Conservation (phyloP, 1,284 basidiomycete genomes). For the Cryptococcus hybrid region DNA sequence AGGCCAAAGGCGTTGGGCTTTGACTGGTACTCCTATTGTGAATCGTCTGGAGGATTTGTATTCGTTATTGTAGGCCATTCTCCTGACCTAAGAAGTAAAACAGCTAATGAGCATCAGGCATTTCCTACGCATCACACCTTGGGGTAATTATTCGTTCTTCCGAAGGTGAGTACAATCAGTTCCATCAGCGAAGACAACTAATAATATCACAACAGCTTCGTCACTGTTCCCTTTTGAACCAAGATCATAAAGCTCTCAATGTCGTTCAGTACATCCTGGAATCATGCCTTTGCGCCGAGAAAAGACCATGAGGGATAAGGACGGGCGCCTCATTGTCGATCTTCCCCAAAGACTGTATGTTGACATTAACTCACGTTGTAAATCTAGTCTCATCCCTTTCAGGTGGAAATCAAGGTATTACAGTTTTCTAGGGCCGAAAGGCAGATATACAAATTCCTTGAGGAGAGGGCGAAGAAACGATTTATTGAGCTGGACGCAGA, state of each 20-base stretch:
- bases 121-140: slow-evolving; percentile 86
- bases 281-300: slow-evolving; percentile 87
- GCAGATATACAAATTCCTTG: slow-evolving; percentile 65
- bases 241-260: slow-evolving; percentile 85
- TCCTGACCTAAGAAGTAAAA: not conserved
- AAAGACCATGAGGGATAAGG: slow-evolving; percentile 86
- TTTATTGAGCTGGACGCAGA: slow-evolving; percentile 75
- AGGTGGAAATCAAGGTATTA: slow-evolving; percentile 66
- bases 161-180: slow-evolving; percentile 17
- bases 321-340: slow-evolving; percentile 86
- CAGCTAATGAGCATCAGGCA: slow-evolving; percentile 56
- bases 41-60: slow-evolving; percentile 92
- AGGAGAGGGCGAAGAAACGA: slow-evolving; percentile 44
- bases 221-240: slow-evolving; percentile 83
- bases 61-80: slow-evolving; percentile 66
- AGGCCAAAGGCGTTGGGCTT: slow-evolving; percentile 81
- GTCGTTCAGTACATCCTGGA: slow-evolving; percentile 91
- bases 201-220: slow-evolving; percentile 59
- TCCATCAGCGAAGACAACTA: not conserved
- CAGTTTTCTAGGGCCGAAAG: slow-evolving; percentile 73
- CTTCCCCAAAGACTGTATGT: slow-evolving; percentile 71
- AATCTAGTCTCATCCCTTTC: not conserved
- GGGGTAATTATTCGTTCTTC: slow-evolving; percentile 72
- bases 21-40: slow-evolving; percentile 95
- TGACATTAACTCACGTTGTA: slow-evolving; percentile 47